Base-by-base conservation (phyloP, 2,329 filamentous ascomycete species). In the Ceratocystis smalleyi region DNA sequence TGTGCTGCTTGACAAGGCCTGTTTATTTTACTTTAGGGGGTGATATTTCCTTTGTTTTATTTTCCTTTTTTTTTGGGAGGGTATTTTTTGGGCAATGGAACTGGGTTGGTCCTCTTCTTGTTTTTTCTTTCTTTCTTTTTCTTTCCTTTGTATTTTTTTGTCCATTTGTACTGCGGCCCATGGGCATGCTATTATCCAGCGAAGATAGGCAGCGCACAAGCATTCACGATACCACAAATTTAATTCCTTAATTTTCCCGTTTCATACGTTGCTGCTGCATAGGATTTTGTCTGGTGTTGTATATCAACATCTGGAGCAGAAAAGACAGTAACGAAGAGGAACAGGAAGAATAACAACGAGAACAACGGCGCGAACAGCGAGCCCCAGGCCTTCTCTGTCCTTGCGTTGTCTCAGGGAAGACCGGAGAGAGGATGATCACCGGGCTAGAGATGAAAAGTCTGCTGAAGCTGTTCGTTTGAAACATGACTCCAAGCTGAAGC, bases 81-180 rank as follows among this genome's bases (percentile, higher is more conserved):
- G 35, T 40, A 40, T 40, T 40, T 51, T 40, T 40, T 51, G 54
- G 15, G 24, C 24, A 61, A 35, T 30, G 35, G 22, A 12, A 40
- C 35, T 40, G 43, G 35, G 27, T 19, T 47, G 22, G 24, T 17
- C 17, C 47, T 27, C 5, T 49, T 61, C 19, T 22, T 61, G 30
- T 61, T 32, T 22, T 35, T 47, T 30, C 24, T 43, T 19, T 55
- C 43, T 64, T 61, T 64, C 49, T n/a, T 57, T 45, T 59, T 35
- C 19, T 15, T 60, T 40, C 12, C 15, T 62, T 59, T 57, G 59
- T 35, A 47, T 59, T 40, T 40, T 40, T 15, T 40, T 40, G 35
- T 40, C 35, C 3, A 40, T 40, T 40, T 40, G 35, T 40, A 40
- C 12, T 40, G 35, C 35, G 35, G 35, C 35, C 35, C 12, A 40